Evolutionary conservation across 345 rosid species (phyloP), one percentile per base, ranked within the genome.

Genomic region (Abelmoschus esculentus): DNA sequence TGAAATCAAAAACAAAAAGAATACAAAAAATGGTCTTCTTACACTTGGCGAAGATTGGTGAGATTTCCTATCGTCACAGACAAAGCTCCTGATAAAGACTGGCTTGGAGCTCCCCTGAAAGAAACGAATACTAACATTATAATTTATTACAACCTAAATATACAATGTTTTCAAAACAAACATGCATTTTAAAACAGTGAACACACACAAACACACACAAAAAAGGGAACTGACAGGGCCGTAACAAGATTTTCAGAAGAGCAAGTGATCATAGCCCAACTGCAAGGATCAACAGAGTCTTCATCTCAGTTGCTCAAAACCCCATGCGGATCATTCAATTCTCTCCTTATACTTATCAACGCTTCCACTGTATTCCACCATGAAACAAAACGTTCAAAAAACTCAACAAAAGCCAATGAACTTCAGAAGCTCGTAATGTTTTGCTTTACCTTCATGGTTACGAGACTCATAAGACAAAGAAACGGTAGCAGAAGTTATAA

Each of bases 201-300:
- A 46, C 56, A 10, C 12, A 8, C 11, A n/a, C 4, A 54, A 8
- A 54, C 9, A 22, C 7, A 19, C 58, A 14, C n/a, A n/a, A 17
- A 53, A 36, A 56, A 28, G 26, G 32, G 69, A 52, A 85, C 97
- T 58, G 67, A 93, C 98, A 93, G 61, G 86, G 90, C 90, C 74
- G 69, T 79, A 44, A 90, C 96, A 67, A 90, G 93, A 72, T 88
- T 90, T 50, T 86, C 98, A 17, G 83, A 7, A 42, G 97, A 93
- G 65, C 97, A 93, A 82, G 90, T 80, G 78, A 93, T 78, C 97
- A 93, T 87, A 18, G 96, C 90, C 98, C 98, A 93, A 68, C 96
- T 93, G 74, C 98, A 93, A 32, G 98, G 98, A 84, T 93, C 98
- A 70, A 93, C 97, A 52, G 97, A 90, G 61, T 87, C 86, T 70